phyloP scores from a whole-genome alignment of 139 green algal species.

The Pleodorina starrii region DNA sequence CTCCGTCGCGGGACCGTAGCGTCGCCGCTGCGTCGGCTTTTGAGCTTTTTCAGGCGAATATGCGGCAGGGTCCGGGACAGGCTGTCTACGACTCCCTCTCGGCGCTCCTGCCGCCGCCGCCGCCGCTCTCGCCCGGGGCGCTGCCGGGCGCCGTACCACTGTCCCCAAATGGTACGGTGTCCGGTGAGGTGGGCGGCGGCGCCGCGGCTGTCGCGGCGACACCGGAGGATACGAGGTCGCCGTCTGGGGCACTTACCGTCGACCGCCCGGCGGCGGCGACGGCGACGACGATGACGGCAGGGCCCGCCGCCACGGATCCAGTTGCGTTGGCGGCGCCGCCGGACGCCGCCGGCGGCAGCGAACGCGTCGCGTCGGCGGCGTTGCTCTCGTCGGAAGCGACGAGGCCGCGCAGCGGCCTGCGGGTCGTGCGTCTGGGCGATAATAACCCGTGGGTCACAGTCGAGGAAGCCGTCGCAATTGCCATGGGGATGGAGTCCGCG shows the following conservation, averaged over 20 bases:
- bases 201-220: too few relatives aligned
- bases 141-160: too few relatives aligned
- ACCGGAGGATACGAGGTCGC: too few relatives aligned
- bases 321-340: neutral
- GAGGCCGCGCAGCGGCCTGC: neutral
- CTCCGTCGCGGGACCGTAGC: too few relatives aligned
- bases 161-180: too few relatives aligned
- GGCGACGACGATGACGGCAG: neutral
- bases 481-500: neutral
- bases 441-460: neutral
- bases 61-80: neutral
- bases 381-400: neutral
- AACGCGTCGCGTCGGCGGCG: neutral
- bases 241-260: too few relatives aligned
- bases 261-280: neutral
- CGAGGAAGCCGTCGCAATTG: neutral
- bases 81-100: conserved; percentile 1
- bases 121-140: neutral
- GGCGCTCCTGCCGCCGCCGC: neutral
- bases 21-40: neutral
- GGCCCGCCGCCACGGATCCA: neutral
- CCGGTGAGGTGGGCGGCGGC: too few relatives aligned
- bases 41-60: neutral
- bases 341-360: neutral
- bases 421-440: neutral